Evolutionary conservation across 164 flowering plant genomes (phyloP), one percentile per base, ranked within the genome.

Genomic region (Stephania cephalantha): DNA sequence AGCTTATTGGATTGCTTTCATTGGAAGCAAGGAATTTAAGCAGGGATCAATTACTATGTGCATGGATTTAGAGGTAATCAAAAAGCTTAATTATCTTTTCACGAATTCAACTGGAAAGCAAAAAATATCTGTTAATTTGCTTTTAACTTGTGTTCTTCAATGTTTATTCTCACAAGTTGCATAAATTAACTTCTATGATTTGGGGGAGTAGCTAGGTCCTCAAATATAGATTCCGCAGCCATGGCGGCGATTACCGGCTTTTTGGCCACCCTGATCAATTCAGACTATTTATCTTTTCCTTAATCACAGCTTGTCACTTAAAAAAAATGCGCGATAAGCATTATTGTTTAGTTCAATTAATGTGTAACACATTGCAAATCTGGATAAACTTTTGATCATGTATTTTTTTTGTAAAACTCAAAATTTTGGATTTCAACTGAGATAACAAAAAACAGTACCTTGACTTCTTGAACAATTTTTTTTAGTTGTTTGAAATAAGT

Each of bases 21-120:
- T 85, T 77, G 85, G 83, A 67, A 71, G 70, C 84, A 89, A 90
- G 91, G 77, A 87, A 35, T 35, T 35, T 2, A 89, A 84, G 93
- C 46, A 81, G 77, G 81, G 30, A 80, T 78, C 79, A 78, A n/a
- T 74, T 50, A 61, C 76, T 75, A 68, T 71, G 74, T 75, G 74
- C 30, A 46, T 35, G 31, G 9, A 70, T 45, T 70, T 46, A 70
- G 55, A 69, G 71, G 46, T 69, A 69, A 69, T 69, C 18, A 12
- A 22, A 22, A 3, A 42, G 45, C 48, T 15, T 25, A 25, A 25
- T 69, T 67, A 67, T 29, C 70, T 67, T 30, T 22, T 29, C 11
- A 30, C 70, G 31, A 35, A 11, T 67, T 67, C 42, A 3, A 3
- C 70, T 9, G 9, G 30, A 4, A 67, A 29, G 12, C 42, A 6